Evolutionary conservation across 495 filamentous ascomycete species (phyloP).

Genomic region (Friedmanniomyces simplex): DNA sequence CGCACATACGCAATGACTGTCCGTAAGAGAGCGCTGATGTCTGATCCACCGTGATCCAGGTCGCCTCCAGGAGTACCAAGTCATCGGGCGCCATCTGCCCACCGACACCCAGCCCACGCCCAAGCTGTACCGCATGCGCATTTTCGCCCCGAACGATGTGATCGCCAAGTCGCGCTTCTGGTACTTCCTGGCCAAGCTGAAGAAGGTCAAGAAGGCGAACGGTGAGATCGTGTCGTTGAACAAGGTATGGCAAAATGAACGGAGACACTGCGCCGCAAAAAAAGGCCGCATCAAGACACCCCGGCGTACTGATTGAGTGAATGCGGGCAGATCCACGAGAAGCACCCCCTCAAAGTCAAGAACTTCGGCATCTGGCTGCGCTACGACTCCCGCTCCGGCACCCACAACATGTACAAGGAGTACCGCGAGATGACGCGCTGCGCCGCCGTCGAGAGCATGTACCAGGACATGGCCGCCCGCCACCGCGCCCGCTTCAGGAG

Average conservation of each 20-base stretch:
- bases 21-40: constrained; percentile 26
- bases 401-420: constrained; percentile 99
- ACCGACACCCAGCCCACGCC: constrained; percentile 88
- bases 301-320: neutral
- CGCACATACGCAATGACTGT: constrained; percentile 2
- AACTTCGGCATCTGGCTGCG: constrained; percentile 99
- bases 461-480: constrained; percentile 98
- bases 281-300: no score
- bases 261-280: neutral
- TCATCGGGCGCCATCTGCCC: constrained; percentile 98
- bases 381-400: constrained; percentile 98
- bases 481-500: constrained; percentile 96
- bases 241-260: constrained; percentile 44
- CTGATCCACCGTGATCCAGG: constrained; percentile 41
- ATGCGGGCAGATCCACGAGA: constrained; percentile 77
- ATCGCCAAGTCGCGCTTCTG: constrained; percentile 99
- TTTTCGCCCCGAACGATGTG: constrained; percentile 94
- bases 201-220: constrained; percentile 99
- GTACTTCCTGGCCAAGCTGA: constrained; percentile 98
- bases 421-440: constrained; percentile 96
- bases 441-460: constrained; percentile 90
- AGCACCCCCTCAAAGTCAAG: constrained; percentile 97
- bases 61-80: constrained; percentile 99
- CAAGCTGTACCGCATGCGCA: constrained; percentile 99
- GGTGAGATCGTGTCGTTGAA: constrained; percentile 97